These are phyloP conservation scores for Perilla frutescens DNA, from an alignment of 257 asterid species.

Conservation along the genomic window DNA sequence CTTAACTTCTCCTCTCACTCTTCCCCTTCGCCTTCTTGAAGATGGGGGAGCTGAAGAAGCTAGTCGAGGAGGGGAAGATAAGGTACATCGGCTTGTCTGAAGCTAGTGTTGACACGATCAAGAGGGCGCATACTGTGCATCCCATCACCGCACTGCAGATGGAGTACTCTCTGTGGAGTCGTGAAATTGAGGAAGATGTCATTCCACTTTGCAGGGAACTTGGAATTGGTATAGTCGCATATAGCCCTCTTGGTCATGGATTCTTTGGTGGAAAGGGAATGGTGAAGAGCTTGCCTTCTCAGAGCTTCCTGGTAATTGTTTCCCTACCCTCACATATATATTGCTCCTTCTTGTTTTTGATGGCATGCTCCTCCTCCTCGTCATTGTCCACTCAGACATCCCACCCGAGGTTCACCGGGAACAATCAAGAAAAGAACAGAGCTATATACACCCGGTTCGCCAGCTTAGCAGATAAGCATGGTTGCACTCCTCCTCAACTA, in stretches of 20 bases:
- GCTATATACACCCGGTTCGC: constrained; percentile 42
- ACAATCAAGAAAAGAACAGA: constrained; percentile 55
- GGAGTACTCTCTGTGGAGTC: constrained; percentile 67
- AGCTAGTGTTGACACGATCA: constrained; percentile 58
- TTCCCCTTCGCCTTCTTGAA: constrained; percentile 1
- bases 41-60: constrained; percentile 60
- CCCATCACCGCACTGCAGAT: constrained; percentile 61
- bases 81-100: constrained; percentile 62
- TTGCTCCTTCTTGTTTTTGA: too few species aligned
- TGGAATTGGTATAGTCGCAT: constrained; percentile 58
- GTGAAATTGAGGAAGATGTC: constrained; percentile 57
- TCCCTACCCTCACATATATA: background rate
- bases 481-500: constrained; percentile 57
- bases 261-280: constrained; percentile 62
- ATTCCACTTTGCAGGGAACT: constrained; percentile 60
- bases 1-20: background rate
- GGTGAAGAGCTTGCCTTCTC: constrained; percentile 44
- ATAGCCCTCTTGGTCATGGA: constrained; percentile 64
- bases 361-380: background rate
- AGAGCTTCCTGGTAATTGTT: constrained; percentile 48
- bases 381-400: constrained; percentile 25
- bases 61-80: constrained; percentile 65
- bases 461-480: constrained; percentile 46
- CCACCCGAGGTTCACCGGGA: constrained; percentile 51
- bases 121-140: constrained; percentile 65